These are phyloP conservation scores for Inga leiocalycina DNA, from an alignment of 306 rosid species.

Conservation along the genomic window DNA sequence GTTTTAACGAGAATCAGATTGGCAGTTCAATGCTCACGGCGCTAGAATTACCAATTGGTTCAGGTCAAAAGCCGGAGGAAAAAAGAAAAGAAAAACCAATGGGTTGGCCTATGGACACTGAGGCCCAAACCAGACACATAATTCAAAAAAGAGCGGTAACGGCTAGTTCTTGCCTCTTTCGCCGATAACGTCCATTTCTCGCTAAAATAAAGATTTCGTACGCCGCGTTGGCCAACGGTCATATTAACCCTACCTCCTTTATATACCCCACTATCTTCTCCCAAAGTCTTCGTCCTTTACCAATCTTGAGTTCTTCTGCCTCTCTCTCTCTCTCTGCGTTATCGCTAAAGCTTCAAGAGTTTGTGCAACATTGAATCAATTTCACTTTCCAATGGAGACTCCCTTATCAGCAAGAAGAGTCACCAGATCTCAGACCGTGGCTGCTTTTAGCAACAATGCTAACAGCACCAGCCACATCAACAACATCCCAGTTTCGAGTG, in stretches of 20 bases:
- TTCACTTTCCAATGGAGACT: conserved; percentile 66
- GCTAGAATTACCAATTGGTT: too few relatives aligned
- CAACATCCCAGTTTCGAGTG: conserved; percentile 65
- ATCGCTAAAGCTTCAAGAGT: not conserved
- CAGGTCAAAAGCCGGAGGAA: too few relatives aligned
- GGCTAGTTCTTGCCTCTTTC: conserved; percentile 60
- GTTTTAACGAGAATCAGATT: too few relatives aligned
- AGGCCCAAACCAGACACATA: conserved; percentile 21
- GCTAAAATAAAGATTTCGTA: not conserved
- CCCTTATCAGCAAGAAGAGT: conserved; percentile 84
- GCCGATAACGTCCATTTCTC: not conserved
- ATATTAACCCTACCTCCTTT: conserved; percentile 40
- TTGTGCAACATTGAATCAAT: not conserved
- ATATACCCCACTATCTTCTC: conserved; percentile 36
- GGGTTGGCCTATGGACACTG: conserved; percentile 4
- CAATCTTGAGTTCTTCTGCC: not conserved
- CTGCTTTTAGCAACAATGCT: conserved; percentile 16
- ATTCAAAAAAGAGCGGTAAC: conserved; percentile 45
- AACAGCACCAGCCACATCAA: conserved; percentile 30
- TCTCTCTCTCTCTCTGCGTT: not conserved
- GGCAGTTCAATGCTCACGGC: too few relatives aligned
- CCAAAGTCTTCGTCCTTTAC: not conserved
- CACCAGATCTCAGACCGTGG: conserved; percentile 66
- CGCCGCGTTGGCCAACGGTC: conserved; percentile 71
- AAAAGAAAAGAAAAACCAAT: not conserved